phyloP scores from a whole-genome alignment of 176 grass and related monocot genomes.

The Zoysia japonica region DNA sequence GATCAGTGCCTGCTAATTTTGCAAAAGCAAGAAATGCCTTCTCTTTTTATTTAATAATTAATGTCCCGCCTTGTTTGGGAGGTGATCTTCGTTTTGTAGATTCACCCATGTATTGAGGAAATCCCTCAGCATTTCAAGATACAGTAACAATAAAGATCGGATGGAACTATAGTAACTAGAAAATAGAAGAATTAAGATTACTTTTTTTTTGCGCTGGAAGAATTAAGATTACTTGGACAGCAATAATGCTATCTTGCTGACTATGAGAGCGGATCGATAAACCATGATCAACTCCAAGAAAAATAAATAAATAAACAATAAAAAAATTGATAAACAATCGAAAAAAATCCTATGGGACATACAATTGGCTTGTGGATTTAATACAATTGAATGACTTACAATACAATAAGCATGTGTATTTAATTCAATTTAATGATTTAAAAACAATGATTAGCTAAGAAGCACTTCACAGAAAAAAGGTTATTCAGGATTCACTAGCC shows the following conservation, averaged over 20 bases:
- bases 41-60: neutral
- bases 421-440: neutral
- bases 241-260: neutral
- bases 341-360: neutral
- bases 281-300: neutral
- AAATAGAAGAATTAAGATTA: too few species aligned
- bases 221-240: neutral
- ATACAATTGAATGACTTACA: neutral
- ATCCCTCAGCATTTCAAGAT: neutral
- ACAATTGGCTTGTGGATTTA: neutral
- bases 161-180: too few species aligned
- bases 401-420: neutral
- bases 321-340: neutral
- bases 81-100: neutral
- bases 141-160: too few species aligned
- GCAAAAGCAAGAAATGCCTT: neutral
- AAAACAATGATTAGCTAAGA: neutral
- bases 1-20: neutral
- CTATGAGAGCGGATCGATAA: neutral
- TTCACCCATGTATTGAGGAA: neutral
- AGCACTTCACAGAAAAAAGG: neutral
- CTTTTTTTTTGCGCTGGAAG: neutral
- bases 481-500: neutral
- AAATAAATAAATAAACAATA: neutral
- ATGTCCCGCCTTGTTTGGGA: neutral